phyloP scores from a whole-genome alignment of 257 asterid genomes.

The Eustoma russellianum region DNA sequence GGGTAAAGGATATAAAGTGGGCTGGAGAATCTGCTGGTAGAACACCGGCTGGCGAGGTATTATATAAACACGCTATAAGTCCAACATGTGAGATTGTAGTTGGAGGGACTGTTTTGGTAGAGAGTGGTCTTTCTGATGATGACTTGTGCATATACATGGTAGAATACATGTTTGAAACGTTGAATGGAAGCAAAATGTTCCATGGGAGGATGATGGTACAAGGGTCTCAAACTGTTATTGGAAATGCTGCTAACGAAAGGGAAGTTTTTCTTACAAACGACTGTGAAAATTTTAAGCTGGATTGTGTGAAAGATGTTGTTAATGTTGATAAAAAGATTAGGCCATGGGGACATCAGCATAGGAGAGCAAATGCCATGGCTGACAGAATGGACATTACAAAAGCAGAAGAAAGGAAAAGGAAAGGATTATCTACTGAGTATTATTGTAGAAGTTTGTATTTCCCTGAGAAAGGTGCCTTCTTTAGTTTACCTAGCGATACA shows the following conservation, averaged over 20 bases:
- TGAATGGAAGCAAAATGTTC: slow-evolving; percentile 60
- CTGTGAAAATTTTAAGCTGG: slow-evolving; percentile 54
- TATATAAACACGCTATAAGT: slow-evolving; percentile 47
- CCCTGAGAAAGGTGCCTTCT: slow-evolving; percentile 89
- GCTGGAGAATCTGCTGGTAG: slow-evolving; percentile 48
- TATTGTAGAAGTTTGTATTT: slow-evolving; percentile 82
- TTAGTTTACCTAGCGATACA: slow-evolving; percentile 38
- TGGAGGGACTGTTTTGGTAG: slow-evolving; percentile 50
- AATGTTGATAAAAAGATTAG: slow-evolving; percentile 39
- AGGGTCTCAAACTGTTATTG: slow-evolving; percentile 77
- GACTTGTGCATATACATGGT: slow-evolving; percentile 45
- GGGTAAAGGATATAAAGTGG: slow-evolving; percentile 50
- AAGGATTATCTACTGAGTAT: slow-evolving; percentile 60
- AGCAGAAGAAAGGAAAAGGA: slow-evolving; percentile 77
- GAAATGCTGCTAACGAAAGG: slow-evolving; percentile 79
- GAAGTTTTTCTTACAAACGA: slow-evolving; percentile 76
- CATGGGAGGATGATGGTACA: slow-evolving; percentile 76
- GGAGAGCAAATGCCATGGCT: slow-evolving; percentile 50
- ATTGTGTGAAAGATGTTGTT: slow-evolving; percentile 40
- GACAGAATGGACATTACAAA: slow-evolving; percentile 65
- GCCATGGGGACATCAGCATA: slow-evolving; percentile 89
- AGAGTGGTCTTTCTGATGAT: slow-evolving; percentile 40
- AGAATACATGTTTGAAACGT: slow-evolving; percentile 80
- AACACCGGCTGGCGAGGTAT: slow-evolving; percentile 44
- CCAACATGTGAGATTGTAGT: slow-evolving; percentile 51